Conservation (phyloP, 73 alveolate species). For the Uronychia setigera region DNA sequence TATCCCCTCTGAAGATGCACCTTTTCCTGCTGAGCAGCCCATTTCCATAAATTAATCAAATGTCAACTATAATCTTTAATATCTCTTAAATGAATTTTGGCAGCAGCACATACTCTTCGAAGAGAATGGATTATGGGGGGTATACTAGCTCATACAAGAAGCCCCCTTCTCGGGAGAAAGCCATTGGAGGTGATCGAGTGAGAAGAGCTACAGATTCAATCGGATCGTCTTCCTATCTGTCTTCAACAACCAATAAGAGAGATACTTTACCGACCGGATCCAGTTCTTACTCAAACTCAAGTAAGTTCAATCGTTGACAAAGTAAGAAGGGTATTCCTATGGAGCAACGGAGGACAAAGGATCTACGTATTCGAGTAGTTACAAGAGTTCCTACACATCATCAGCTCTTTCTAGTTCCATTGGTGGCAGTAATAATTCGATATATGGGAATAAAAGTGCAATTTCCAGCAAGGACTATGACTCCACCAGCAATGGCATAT, state of each 20-base stretch:
- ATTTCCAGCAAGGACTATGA: background rate
- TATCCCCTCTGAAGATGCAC: background rate
- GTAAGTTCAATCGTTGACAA: background rate
- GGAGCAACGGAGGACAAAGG: background rate
- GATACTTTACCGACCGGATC: background rate
- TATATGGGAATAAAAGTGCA: background rate
- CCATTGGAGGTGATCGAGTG: background rate
- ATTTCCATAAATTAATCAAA: no score
- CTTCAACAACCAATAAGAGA: background rate
- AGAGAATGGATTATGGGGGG: no score
- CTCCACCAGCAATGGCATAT: no score
- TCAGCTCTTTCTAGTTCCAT: background rate
- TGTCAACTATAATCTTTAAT: no score
- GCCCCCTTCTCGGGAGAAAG: background rate
- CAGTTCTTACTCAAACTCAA: background rate
- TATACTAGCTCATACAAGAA: background rate
- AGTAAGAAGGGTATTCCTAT: no score
- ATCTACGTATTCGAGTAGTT: background rate
- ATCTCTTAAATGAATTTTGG: no score
- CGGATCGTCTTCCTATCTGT: background rate
- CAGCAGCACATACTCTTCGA: no score
- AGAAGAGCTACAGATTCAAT: background rate
- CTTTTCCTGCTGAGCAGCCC: constrained; percentile 2
- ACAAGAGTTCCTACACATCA: background rate
- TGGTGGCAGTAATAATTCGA: background rate